Percentiles rank a stretch among this genome's conserved stretches.
These are phyloP conservation scores for Diplodia intermedia DNA, from an alignment of 2,329 filamentous ascomycete species.

Conservation along the genomic window DNA sequence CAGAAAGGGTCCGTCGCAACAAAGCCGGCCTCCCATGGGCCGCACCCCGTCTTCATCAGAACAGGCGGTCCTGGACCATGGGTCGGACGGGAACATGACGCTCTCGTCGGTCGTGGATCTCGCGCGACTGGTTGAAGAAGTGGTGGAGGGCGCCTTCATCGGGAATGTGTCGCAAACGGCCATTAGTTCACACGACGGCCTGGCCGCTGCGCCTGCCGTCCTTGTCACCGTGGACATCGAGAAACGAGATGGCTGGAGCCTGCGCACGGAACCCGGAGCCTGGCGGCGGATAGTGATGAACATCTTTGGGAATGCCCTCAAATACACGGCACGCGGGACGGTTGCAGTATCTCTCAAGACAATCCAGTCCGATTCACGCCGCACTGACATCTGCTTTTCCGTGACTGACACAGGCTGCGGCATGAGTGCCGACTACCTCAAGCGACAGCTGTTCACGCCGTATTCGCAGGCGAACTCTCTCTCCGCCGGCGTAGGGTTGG, in stretches of 20 bases:
- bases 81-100: not conserved
- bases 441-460: slow-evolving; percentile 46
- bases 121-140: slow-evolving; percentile 46
- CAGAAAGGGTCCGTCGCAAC: too few relatives aligned
- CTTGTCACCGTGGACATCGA: slow-evolving; percentile 61
- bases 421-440: slow-evolving; percentile 49
- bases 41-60: too few relatives aligned
- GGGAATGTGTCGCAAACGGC: not conserved
- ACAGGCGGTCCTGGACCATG: too few relatives aligned
- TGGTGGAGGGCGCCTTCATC: slow-evolving; percentile 43
- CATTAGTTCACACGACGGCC: not conserved
- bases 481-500: slow-evolving; percentile 48
- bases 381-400: slow-evolving; percentile 37
- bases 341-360: not conserved
- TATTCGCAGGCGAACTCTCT: slow-evolving; percentile 50
- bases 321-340: slow-evolving; percentile 56
- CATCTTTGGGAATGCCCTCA: slow-evolving; percentile 67
- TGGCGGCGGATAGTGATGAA: slow-evolving; percentile 65
- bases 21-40: too few relatives aligned
- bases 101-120: slow-evolving; percentile 39
- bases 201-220: not conserved
- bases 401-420: slow-evolving; percentile 49
- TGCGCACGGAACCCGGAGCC: slow-evolving; percentile 62
- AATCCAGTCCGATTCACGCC: not conserved
- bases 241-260: slow-evolving; percentile 56